These are phyloP conservation scores for Tarenaya hassleriana DNA, from an alignment of 345 rosid species.

Conservation along the genomic window DNA sequence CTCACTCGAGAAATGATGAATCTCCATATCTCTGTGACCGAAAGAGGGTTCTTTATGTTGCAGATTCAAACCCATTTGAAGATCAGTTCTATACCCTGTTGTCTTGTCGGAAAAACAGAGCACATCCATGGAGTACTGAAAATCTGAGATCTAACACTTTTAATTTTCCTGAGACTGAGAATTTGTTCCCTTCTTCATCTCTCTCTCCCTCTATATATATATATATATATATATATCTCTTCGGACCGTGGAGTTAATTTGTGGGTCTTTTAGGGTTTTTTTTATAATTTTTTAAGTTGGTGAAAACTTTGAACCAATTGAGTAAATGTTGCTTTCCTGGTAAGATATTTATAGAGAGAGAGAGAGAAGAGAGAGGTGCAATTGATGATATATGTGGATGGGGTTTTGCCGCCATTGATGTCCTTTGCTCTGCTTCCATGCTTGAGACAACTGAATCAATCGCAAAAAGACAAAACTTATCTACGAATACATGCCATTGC, in stretches of 20 bases:
- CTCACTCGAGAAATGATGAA: slow-evolving; percentile 19
- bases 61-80: slow-evolving; percentile 25
- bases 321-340: slow-evolving; percentile 21
- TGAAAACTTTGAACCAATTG: slow-evolving; percentile 15
- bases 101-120: slow-evolving; percentile 40
- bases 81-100: slow-evolving; percentile 28
- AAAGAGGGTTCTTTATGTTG: slow-evolving; percentile 26
- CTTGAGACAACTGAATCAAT: slow-evolving; percentile 74
- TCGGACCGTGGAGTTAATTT: slow-evolving; percentile 2
- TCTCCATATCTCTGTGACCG: slow-evolving; percentile 25
- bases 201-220: slow-evolving; percentile 14
- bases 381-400: slow-evolving; percentile 29
- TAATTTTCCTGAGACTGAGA: slow-evolving; percentile 1
- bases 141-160: slow-evolving; percentile 13
- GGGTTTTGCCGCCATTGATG: slow-evolving; percentile 66
- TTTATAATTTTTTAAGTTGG: slow-evolving; percentile 8
- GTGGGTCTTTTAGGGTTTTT: slow-evolving; percentile 8
- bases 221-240: no score
- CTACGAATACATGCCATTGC: no score
- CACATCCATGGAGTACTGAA: slow-evolving; percentile 25
- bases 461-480: slow-evolving; percentile 40
- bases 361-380: slow-evolving; percentile 21
- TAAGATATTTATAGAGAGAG: slow-evolving; percentile 19
- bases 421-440: slow-evolving; percentile 70
- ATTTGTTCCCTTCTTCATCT: background rate